These are phyloP conservation scores for Canariomyces notabilis DNA, from an alignment of 2,329 filamentous ascomycete species.

Conservation along the genomic window DNA sequence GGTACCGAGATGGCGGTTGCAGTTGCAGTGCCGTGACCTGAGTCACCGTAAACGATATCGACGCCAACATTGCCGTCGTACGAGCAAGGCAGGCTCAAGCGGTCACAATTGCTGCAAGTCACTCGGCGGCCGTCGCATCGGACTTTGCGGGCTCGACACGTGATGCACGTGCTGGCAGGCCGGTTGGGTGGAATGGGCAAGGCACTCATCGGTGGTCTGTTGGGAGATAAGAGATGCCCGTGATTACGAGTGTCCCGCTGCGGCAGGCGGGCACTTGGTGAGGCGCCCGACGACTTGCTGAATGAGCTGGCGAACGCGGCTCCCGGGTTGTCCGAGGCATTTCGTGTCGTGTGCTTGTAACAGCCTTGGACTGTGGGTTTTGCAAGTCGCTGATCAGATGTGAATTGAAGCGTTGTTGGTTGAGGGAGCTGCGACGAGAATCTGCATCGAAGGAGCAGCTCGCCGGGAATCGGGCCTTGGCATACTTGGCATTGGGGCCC, in stretches of 20 bases:
- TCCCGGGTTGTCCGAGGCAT: slow-evolving; percentile 13
- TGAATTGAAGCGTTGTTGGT: not conserved
- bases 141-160: slow-evolving; percentile 53
- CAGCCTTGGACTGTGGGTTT: not conserved
- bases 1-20: slow-evolving; percentile 28
- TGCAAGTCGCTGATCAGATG: not conserved
- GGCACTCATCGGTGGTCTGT: slow-evolving; percentile 18
- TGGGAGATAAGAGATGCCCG: too few species aligned
- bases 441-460: too few species aligned
- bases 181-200: slow-evolving; percentile 24
- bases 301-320: slow-evolving; percentile 6
- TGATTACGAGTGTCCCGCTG: not conserved
- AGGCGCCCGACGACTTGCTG: slow-evolving; percentile 1
- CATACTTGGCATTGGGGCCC: too few species aligned
- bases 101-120: slow-evolving; percentile 54
- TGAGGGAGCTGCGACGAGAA: not conserved
- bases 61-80: slow-evolving; percentile 43
- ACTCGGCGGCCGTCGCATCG: slow-evolving; percentile 51
- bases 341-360: slow-evolving; percentile 1
- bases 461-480: too few species aligned
- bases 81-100: slow-evolving; percentile 53
- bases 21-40: too few species aligned
- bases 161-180: slow-evolving; percentile 43
- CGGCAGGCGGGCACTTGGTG: not conserved
- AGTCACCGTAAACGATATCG: slow-evolving; percentile 17